These are phyloP conservation scores for Epichloe sylvatica DNA, from an alignment of 2,329 filamentous ascomycete species.

Conservation along the genomic window DNA sequence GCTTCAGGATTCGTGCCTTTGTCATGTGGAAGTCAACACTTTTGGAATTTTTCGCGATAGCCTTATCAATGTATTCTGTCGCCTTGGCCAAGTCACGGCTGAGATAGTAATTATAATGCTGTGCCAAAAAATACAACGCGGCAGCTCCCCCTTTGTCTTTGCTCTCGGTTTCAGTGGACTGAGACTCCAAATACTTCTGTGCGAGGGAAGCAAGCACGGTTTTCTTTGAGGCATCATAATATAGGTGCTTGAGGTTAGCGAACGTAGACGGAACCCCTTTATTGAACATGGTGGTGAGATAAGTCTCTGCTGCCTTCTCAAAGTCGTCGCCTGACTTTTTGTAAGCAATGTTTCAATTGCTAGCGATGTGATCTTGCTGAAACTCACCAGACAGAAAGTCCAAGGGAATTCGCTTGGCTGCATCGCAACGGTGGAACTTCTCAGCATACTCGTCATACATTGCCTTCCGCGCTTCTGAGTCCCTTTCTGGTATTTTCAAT, in stretches of 20 bases:
- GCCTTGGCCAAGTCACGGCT: conserved; percentile 78
- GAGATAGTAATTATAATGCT: conserved; percentile 88
- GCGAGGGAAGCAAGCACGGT: conserved; percentile 62
- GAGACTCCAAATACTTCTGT: conserved; percentile 58
- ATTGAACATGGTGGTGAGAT: conserved; percentile 71
- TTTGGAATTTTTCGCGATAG: conserved; percentile 63
- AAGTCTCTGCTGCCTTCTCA: conserved; percentile 58
- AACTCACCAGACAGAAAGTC: conserved; percentile 65
- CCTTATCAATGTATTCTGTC: conserved; percentile 66
- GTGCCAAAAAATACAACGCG: conserved; percentile 83
- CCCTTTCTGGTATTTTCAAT: conserved; percentile 45
- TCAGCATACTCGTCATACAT: conserved; percentile 65
- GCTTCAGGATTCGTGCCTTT: conserved; percentile 88
- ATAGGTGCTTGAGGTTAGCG: conserved; percentile 89
- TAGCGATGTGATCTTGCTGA: not conserved
- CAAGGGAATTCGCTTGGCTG: conserved; percentile 70
- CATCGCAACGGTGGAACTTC: conserved; percentile 72
- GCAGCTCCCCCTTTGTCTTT: conserved; percentile 55
- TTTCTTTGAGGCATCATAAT: conserved; percentile 64
- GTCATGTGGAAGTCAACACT: conserved; percentile 91
- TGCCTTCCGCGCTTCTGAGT: conserved; percentile 51
- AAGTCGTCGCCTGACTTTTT: conserved; percentile 57
- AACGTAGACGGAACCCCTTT: conserved; percentile 94
- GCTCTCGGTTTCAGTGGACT: conserved; percentile 33
- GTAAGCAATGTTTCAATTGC: conserved; percentile 9